Percentiles rank a stretch among this genome's conserved stretches.
Evolutionary conservation across 352 stramenopile species (phyloP).

Genomic region (Pythium rishiriense): DNA sequence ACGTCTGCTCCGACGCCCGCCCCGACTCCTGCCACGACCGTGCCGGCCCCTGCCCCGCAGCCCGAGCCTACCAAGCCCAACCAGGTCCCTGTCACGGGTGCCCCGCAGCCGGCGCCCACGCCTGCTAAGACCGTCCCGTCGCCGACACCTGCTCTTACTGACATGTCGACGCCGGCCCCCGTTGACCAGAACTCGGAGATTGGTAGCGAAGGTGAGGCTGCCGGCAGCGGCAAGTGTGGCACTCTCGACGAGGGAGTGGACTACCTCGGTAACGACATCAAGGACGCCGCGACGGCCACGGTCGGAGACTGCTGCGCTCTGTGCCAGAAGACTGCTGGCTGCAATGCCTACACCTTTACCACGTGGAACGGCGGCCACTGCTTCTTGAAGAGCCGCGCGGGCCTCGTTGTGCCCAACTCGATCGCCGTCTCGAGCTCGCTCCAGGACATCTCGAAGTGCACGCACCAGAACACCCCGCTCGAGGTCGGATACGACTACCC

Average conservation of each 20-base stretch:
- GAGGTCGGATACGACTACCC: slow-evolving; percentile 30
- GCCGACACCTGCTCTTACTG: neutral
- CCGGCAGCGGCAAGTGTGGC: slow-evolving; percentile 11
- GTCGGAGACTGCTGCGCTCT: slow-evolving; percentile 30
- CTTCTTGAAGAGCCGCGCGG: slow-evolving; percentile 35
- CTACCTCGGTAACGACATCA: slow-evolving; percentile 41
- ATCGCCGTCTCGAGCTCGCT: slow-evolving; percentile 29
- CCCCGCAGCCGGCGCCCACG: neutral
- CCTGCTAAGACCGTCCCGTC: neutral
- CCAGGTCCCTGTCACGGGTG: neutral
- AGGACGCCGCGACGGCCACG: slow-evolving; percentile 10
- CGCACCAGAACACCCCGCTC: slow-evolving; percentile 23
- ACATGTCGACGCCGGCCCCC: slow-evolving; percentile 21
- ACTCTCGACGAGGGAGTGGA: slow-evolving; percentile 33
- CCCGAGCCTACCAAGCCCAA: slow-evolving; percentile 2
- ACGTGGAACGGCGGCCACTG: slow-evolving; percentile 31
- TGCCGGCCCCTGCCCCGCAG: neutral
- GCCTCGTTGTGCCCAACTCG: slow-evolving; percentile 22
- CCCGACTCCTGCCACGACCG: neutral
- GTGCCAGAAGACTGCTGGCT: slow-evolving; percentile 28
- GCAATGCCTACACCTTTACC: slow-evolving; percentile 32
- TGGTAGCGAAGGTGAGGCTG: neutral
- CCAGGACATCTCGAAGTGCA: slow-evolving; percentile 32
- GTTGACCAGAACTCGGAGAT: slow-evolving; percentile 4
- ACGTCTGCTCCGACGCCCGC: slow-evolving; percentile 2